phyloP scores from a whole-genome alignment of 345 rosid species.

The Noccaea bulbosa region DNA sequence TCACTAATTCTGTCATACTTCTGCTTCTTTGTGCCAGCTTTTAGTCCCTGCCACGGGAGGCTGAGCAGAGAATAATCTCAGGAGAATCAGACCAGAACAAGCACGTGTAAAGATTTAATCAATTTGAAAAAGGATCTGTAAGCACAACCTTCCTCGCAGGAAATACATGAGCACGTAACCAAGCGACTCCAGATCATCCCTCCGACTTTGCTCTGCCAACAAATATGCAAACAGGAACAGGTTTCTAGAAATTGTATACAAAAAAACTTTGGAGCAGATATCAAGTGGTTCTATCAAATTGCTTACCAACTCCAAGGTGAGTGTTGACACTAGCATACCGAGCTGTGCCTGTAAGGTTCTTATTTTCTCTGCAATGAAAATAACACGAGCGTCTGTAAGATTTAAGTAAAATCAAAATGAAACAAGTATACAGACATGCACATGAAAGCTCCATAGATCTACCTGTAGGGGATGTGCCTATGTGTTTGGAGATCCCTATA shows the following conservation, averaged over 20 bases:
- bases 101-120: neutral
- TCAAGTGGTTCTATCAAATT: conserved; percentile 12
- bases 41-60: conserved; percentile 97
- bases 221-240: conserved; percentile 13
- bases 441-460: conserved; percentile 24
- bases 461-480: conserved; percentile 88
- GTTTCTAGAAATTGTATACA: conserved; percentile 1
- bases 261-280: conserved; percentile 15
- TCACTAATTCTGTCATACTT: conserved; percentile 88
- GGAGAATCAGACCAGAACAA: conserved; percentile 32
- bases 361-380: conserved; percentile 64
- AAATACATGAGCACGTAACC: conserved; percentile 92
- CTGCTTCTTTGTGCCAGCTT: conserved; percentile 88
- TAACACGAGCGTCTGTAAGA: neutral
- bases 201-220: conserved; percentile 79
- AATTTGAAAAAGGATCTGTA: conserved; percentile 17
- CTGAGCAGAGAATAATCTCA: conserved; percentile 47
- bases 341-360: conserved; percentile 90
- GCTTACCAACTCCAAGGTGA: conserved; percentile 82
- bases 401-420: neutral
- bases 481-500: conserved; percentile 92
- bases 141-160: conserved; percentile 76
- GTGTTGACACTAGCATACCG: conserved; percentile 92
- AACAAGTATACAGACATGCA: neutral
- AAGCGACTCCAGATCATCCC: conserved; percentile 93